phyloP scores from a whole-genome alignment of 2,329 filamentous ascomycete species.

The Fonsecaea pedrosoi region DNA sequence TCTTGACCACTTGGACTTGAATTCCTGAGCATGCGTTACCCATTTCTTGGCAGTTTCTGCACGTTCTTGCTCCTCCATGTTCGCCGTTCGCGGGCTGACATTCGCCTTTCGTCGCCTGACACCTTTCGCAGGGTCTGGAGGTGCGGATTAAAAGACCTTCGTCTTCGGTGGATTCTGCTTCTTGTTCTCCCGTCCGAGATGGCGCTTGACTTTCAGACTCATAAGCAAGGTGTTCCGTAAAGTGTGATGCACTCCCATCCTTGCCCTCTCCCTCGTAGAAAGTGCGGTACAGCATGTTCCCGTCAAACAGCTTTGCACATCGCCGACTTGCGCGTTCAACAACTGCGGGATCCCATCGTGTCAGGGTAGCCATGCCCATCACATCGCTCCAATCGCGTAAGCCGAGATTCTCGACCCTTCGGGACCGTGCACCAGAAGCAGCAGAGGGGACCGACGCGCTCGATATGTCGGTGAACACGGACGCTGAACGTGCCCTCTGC shows the following conservation, averaged over 20 bases:
- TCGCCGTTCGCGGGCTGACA: constrained; percentile 20
- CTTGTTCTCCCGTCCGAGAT: constrained; percentile 8
- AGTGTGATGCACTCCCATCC: constrained; percentile 23
- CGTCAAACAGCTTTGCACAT: constrained; percentile 76
- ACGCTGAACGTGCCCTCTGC: constrained; percentile 15
- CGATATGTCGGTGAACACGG: constrained; percentile 19
- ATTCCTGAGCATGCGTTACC: constrained; percentile 29
- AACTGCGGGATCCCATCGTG: constrained; percentile 69
- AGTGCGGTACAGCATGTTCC: constrained; percentile 70
- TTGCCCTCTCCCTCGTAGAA: constrained; percentile 53
- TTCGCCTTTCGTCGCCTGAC: constrained; percentile 10
- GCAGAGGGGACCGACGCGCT: constrained; percentile 10
- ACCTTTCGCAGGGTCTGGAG: constrained; percentile 27
- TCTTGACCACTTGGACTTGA: not conserved
- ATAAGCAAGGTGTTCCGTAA: constrained; percentile 32
- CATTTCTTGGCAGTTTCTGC: constrained; percentile 21
- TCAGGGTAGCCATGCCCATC: constrained; percentile 76
- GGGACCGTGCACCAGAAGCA: constrained; percentile 1
- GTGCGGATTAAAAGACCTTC: constrained; percentile 14
- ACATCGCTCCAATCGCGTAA: constrained; percentile 85
- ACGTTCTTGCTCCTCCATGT: constrained; percentile 10
- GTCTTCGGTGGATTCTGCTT: constrained; percentile 6
- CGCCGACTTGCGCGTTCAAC: constrained; percentile 73
- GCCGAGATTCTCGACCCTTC: constrained; percentile 38
- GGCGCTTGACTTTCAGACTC: constrained; percentile 18